phyloP scores from a whole-genome alignment of 192 early-diverging fungal genomes.

The Phlyctochytrium planicorne region DNA sequence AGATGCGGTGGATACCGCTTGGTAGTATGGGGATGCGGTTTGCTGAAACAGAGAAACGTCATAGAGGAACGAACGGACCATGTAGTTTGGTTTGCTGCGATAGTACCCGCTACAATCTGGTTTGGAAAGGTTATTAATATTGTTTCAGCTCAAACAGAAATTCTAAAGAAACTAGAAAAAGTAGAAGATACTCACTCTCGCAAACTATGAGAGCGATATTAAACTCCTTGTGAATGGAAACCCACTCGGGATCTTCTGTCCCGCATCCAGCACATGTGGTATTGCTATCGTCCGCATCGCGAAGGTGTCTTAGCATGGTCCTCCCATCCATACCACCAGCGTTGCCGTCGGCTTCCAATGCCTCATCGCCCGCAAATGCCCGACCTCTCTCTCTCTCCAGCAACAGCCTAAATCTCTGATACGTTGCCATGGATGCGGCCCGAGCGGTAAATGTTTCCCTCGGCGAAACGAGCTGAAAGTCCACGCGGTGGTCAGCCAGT shows the following conservation, averaged over 20 bases:
- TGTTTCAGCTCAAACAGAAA: too few species aligned
- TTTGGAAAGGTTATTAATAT: background rate
- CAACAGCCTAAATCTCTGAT: background rate
- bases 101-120: constrained; percentile 19
- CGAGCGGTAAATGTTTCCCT: background rate
- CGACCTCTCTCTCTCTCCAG: background rate
- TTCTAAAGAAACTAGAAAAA: too few species aligned
- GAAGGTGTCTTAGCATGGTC: constrained; percentile 5
- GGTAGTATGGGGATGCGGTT: background rate
- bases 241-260: constrained; percentile 3
- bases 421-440: background rate
- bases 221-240: constrained; percentile 2
- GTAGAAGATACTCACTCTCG: constrained; percentile 11
- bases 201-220: constrained; percentile 17
- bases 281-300: constrained; percentile 10
- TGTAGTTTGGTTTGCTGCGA: constrained; percentile 5
- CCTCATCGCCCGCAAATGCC: background rate
- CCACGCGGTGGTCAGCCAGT: background rate
- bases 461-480: background rate
- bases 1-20: constrained; percentile 8
- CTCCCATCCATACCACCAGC: background rate
- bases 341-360: background rate
- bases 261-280: constrained; percentile 18
- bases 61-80: constrained; percentile 24
- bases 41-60: constrained; percentile 23